phyloP scores from a whole-genome alignment of 352 stramenopile genomes.

The Phytophthora capsici region DNA sequence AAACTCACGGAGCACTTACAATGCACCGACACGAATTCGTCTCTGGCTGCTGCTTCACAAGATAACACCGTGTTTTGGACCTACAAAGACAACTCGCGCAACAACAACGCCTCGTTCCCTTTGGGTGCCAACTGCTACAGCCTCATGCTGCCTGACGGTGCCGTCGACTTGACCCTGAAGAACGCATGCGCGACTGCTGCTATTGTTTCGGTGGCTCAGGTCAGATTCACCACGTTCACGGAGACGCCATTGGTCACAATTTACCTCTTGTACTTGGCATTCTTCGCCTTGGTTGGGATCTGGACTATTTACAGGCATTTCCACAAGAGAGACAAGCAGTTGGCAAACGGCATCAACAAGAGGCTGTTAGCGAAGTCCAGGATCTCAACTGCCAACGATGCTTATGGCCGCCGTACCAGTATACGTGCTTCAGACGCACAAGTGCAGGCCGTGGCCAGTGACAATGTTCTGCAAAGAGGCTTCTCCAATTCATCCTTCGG shows the following conservation, averaged over 20 bases:
- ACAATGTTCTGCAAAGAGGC: constrained; percentile 17
- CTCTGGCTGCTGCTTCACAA: constrained; percentile 31
- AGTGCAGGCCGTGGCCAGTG: neutral
- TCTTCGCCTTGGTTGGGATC: neutral
- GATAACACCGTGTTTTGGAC: constrained; percentile 52
- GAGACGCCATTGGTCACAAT: constrained; percentile 4
- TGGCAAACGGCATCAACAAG: constrained; percentile 1
- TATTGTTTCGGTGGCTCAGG: too few species aligned
- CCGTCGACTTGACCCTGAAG: constrained; percentile 3
- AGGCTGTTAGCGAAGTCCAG: neutral
- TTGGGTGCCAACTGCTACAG: constrained; percentile 46
- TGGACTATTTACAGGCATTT: neutral
- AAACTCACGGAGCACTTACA: constrained; percentile 39
- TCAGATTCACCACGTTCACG: constrained; percentile 10
- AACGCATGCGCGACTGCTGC: neutral
- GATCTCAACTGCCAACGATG: neutral
- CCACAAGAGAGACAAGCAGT: neutral
- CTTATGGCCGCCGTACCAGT: constrained; percentile 7
- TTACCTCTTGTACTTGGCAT: constrained; percentile 9
- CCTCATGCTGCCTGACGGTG: constrained; percentile 22
- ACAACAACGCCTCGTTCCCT: constrained; percentile 61
- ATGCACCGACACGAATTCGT: constrained; percentile 41
- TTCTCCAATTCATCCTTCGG: constrained; percentile 25
- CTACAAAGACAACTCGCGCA: constrained; percentile 41
- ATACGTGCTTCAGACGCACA: constrained; percentile 8